Evolutionary conservation across 352 stramenopile genomes (phyloP).

Genomic region (Pythium pyrilobum): DNA sequence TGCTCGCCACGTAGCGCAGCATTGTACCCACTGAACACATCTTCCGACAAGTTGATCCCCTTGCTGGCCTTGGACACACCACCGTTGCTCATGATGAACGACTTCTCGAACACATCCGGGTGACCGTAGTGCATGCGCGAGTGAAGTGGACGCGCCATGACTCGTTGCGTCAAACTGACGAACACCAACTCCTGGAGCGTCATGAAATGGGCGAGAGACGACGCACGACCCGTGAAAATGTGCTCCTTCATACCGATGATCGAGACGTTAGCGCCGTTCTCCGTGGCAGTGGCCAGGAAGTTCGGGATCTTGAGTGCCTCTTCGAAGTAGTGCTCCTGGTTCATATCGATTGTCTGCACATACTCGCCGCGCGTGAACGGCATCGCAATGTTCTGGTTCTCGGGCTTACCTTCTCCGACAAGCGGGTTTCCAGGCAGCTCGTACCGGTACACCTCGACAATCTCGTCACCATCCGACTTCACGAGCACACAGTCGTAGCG

Average conservation of each 20-base stretch:
- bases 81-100: constrained; percentile 81
- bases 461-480: constrained; percentile 80
- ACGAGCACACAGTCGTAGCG: constrained; percentile 80
- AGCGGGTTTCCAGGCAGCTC: constrained; percentile 79
- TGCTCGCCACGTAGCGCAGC: constrained; percentile 66
- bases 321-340: constrained; percentile 89
- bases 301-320: constrained; percentile 88
- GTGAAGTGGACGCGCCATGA: constrained; percentile 68
- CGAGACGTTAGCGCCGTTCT: constrained; percentile 58
- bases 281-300: constrained; percentile 71
- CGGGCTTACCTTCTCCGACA: constrained; percentile 80
- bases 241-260: constrained; percentile 90
- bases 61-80: constrained; percentile 83
- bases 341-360: constrained; percentile 90
- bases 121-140: constrained; percentile 87
- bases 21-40: constrained; percentile 88
- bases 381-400: constrained; percentile 86
- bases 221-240: constrained; percentile 85
- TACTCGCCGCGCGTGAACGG: constrained; percentile 85
- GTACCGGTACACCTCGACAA: constrained; percentile 86
- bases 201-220: constrained; percentile 84
- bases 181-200: constrained; percentile 86
- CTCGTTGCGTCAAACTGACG: constrained; percentile 81
- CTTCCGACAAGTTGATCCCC: constrained; percentile 88
- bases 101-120: constrained; percentile 86